Evolutionary conservation across 2,329 filamentous ascomycete genomes (phyloP).

Genomic region (Calycina herbarum): DNA sequence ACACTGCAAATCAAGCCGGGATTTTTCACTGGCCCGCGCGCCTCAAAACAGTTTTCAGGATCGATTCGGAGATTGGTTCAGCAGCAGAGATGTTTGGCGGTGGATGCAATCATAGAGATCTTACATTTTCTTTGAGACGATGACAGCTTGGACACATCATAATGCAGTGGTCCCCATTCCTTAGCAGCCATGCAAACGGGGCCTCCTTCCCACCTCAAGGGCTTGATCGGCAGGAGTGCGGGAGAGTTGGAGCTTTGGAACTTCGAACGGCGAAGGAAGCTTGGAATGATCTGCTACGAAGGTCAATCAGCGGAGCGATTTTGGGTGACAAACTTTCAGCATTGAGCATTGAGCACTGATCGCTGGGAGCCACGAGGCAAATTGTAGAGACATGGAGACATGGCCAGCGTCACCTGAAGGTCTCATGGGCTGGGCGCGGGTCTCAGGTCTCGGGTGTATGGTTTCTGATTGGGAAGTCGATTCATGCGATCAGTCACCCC

Average conservation of each 20-base stretch:
- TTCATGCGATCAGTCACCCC: constrained; percentile 12
- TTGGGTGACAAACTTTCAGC: constrained; percentile 17
- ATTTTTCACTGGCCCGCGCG: neutral
- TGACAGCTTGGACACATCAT: constrained; percentile 32
- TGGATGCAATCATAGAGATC: constrained; percentile 26
- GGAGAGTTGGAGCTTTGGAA: constrained; percentile 15
- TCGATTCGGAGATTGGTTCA: constrained; percentile 32
- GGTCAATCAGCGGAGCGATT: constrained; percentile 12
- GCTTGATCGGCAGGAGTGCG: constrained; percentile 29
- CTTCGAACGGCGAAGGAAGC: constrained; percentile 16
- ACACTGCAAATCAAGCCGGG: too few relatives aligned
- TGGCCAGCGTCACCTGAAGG: constrained; percentile 24
- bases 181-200: constrained; percentile 15
- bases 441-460: constrained; percentile 10
- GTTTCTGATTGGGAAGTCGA: constrained; percentile 11
- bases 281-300: constrained; percentile 15
- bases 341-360: constrained; percentile 27
- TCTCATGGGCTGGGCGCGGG: constrained; percentile 27
- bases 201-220: constrained; percentile 9
- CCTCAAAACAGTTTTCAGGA: constrained; percentile 14
- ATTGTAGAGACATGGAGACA: constrained; percentile 21
- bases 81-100: neutral
- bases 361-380: constrained; percentile 25
- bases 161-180: constrained; percentile 29
- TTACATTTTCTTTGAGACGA: constrained; percentile 25